Evolutionary conservation across 768 basidiomycete species (phyloP), one percentile per base, ranked within the genome.

Genomic region (Amanita muscaria): DNA sequence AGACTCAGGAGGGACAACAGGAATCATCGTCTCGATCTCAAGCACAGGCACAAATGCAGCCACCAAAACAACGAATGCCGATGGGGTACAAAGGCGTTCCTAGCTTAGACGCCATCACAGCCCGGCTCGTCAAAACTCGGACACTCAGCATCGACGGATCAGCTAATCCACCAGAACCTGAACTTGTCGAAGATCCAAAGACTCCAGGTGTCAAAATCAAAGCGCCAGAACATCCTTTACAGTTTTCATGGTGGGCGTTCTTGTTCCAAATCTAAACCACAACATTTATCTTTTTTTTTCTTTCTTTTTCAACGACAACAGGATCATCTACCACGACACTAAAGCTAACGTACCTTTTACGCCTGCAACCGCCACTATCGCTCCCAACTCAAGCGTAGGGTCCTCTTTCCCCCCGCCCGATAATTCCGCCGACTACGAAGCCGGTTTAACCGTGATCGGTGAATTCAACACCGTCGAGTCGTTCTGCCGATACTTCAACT

Each of bases 401-500:
- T 34, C 39, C 18, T 54, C 55, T 58, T 61, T 59, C 24, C 49
- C 60, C 44, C 61, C 66, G 24, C 69, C 79, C 12, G 75, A 81
- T 11, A 86, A 88, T 51, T 74, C 81, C 6, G 65, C 59, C 12
- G 80, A 83, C 49, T 93, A 91, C 62, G 90, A 91, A 64, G 89
- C 88, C 4, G 83, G 85, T 0, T 67, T 94, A 31, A 83, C 84
- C 24, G 77, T 86, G 40, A 81, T 96, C 48, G 92, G 90, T 51
- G 87, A 88, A 53, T 93, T 93, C 60, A 76, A 80, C 58, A 92
- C 92, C 10, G 91, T 92, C 46, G 88, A 91, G 64, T 74, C 77
- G 22, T 92, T 88, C 68, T 91, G 89, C 63, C 79, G 89, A 15
- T 88, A 89, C 66, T 87, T 89, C 72, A 90, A 91, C 64, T 91